Evolutionary conservation across 2,329 filamentous ascomycete genomes (phyloP).

Genomic region (Fonsecaea nubica): DNA sequence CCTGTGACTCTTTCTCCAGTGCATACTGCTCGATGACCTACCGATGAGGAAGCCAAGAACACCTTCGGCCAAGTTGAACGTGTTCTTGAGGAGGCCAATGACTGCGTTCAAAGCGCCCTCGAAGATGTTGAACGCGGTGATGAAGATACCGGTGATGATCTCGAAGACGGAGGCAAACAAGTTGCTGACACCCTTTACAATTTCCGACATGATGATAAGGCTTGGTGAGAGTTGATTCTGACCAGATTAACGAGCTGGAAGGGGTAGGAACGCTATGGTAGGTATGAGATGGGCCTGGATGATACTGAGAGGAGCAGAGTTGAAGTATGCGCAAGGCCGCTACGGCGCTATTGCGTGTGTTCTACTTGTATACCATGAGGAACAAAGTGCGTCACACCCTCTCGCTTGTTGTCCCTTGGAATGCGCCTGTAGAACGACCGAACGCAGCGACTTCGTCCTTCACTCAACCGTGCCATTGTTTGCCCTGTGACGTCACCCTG

Average conservation of each 20-base stretch:
- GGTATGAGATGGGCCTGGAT: neutral
- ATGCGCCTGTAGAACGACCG: slow-evolving; percentile 8
- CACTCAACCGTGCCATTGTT: slow-evolving; percentile 12
- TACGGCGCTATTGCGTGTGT: neutral
- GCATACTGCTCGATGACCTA: slow-evolving; percentile 4
- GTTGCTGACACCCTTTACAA: slow-evolving; percentile 31
- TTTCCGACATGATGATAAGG: slow-evolving; percentile 30
- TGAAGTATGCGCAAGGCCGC: neutral
- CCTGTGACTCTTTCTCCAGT: neutral
- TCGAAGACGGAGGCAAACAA: slow-evolving; percentile 32
- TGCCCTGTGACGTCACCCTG: slow-evolving; percentile 32
- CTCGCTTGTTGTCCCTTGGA: slow-evolving; percentile 11
- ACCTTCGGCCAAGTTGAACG: slow-evolving; percentile 35
- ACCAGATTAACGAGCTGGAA: neutral
- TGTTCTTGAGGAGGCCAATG: slow-evolving; percentile 34
- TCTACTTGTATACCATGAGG: neutral
- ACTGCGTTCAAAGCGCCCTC: slow-evolving; percentile 33
- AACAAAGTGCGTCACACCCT: slow-evolving; percentile 22
- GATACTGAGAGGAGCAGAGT: neutral
- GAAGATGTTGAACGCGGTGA: slow-evolving; percentile 33
- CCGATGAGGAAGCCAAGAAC: slow-evolving; percentile 35
- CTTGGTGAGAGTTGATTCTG: neutral
- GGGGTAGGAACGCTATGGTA: neutral
- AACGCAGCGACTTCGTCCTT: neutral
- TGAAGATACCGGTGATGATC: slow-evolving; percentile 35